phyloP scores from a whole-genome alignment of 352 stramenopile genomes.

The Phytophthora sp. region DNA sequence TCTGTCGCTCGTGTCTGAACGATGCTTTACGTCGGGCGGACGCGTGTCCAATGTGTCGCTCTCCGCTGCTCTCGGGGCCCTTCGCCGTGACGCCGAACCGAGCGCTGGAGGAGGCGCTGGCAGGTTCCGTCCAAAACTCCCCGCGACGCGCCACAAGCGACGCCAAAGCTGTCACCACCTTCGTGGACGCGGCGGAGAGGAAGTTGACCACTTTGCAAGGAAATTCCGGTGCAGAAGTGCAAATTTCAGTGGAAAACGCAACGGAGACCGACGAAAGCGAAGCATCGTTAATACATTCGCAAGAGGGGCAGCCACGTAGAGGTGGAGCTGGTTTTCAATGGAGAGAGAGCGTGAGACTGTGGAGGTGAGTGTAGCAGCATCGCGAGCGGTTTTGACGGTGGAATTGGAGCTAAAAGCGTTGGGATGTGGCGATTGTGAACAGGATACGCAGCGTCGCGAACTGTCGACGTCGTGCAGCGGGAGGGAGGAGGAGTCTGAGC shows the following conservation, averaged over 20 bases:
- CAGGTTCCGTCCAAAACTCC: constrained; percentile 20
- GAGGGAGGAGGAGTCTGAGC: neutral
- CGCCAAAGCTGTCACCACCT: neutral
- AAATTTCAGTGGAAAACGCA: constrained; percentile 3
- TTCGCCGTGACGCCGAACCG: constrained; percentile 62
- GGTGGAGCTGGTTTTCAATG: constrained; percentile 4
- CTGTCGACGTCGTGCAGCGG: constrained; percentile 7
- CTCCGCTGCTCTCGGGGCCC: constrained; percentile 46
- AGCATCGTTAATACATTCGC: constrained; percentile 2
- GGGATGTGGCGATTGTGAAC: neutral
- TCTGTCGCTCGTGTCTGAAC: constrained; percentile 63
- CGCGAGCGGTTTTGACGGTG: neutral
- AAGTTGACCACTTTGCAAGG: constrained; percentile 6
- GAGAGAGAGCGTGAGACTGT: constrained; percentile 6
- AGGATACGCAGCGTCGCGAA: constrained; percentile 6
- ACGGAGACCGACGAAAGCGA: constrained; percentile 1
- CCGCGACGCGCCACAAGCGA: neutral
- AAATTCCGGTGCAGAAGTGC: constrained; percentile 13
- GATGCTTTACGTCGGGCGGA: constrained; percentile 43
- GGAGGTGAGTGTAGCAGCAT: constrained; percentile 4
- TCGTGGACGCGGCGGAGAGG: constrained; percentile 13
- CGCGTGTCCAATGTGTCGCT: constrained; percentile 65
- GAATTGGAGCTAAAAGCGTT: constrained; percentile 1
- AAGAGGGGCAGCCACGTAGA: constrained; percentile 1
- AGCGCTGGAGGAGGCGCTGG: constrained; percentile 47